Conservation (phyloP, 176 grass and related monocot species). For the Eleusine indica region DNA sequence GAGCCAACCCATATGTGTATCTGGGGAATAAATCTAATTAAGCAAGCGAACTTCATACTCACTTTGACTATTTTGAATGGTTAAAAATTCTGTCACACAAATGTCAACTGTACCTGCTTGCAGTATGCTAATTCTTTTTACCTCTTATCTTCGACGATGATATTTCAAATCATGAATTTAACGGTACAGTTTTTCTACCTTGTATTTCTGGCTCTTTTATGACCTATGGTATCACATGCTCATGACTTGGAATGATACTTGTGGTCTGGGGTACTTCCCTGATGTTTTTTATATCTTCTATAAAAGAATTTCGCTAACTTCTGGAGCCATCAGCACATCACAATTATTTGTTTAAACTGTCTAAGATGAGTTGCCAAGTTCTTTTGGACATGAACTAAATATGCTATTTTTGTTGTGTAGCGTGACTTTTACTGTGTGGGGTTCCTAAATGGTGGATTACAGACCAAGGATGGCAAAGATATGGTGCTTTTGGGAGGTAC, state of each 20-base stretch:
- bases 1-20: neutral
- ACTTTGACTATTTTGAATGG: too few species aligned
- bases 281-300: neutral
- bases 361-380: neutral
- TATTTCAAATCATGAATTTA: too few species aligned
- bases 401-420: slow-evolving; percentile 24
- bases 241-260: neutral
- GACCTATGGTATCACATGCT: neutral
- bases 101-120: too few species aligned
- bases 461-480: slow-evolving; percentile 90
- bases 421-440: slow-evolving; percentile 72
- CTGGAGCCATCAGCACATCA: neutral
- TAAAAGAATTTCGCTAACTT: neutral
- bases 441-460: slow-evolving; percentile 81
- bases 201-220: neutral
- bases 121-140: too few species aligned
- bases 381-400: neutral
- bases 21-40: neutral
- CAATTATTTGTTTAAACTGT: too few species aligned
- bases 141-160: too few species aligned
- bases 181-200: neutral
- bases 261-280: neutral
- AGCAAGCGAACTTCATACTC: neutral
- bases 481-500: slow-evolving; percentile 96
- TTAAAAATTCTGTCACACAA: too few species aligned